Evolutionary conservation across 164 flowering plant genomes (phyloP).

Genomic region (Liriodendron chinense): DNA sequence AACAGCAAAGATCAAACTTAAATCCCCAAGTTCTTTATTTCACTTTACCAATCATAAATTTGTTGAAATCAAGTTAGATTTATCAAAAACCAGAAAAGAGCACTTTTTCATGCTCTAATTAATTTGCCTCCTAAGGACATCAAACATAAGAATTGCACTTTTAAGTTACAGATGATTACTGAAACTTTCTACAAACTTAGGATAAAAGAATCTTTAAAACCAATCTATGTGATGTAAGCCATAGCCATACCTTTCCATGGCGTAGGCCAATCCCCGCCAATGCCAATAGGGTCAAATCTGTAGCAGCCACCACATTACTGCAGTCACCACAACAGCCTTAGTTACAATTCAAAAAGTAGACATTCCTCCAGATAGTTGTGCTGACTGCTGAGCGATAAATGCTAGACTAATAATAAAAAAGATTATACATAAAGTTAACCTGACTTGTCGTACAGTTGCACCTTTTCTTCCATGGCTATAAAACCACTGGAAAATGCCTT

Average conservation of each 20-base stretch:
- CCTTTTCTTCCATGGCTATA: constrained; percentile 77
- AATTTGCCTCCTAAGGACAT: too few relatives aligned
- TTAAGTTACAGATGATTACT: background rate
- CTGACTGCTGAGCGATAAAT: background rate
- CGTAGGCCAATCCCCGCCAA: constrained; percentile 90
- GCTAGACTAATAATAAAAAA: background rate
- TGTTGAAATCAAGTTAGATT: too few relatives aligned
- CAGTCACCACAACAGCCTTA: constrained; percentile 26
- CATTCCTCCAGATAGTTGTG: background rate
- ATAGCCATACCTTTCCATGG: constrained; percentile 56
- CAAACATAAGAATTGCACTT: too few relatives aligned
- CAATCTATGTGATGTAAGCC: background rate
- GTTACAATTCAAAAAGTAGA: background rate
- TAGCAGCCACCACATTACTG: constrained; percentile 98
- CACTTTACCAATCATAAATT: too few relatives aligned
- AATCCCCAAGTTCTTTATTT: too few relatives aligned
- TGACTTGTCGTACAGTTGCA: constrained; percentile 91
- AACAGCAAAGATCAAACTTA: too few relatives aligned
- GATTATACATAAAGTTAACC: constrained; percentile 38
- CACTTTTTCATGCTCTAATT: too few relatives aligned
- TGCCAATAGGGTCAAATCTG: constrained; percentile 88
- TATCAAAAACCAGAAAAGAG: too few relatives aligned
- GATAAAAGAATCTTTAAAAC: background rate
- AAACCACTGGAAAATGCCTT: constrained; percentile 87
- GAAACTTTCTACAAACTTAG: background rate